Evolutionary conservation across 495 filamentous ascomycete species (phyloP), one percentile per base, ranked within the genome.

Genomic region (Penicillium alfredii): DNA sequence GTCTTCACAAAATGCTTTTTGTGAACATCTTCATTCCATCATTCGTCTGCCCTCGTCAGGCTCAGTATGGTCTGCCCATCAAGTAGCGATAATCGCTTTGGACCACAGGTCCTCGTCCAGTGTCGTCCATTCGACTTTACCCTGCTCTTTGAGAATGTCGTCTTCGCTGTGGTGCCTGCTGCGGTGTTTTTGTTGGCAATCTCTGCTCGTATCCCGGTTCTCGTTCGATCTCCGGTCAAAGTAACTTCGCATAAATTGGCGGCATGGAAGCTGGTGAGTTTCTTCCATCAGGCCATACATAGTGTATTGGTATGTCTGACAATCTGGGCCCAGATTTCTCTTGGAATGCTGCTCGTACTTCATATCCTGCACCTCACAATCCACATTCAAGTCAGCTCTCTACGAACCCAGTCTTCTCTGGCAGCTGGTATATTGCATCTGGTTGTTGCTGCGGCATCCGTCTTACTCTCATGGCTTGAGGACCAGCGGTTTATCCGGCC

Each of bases 41-140:
- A n/a, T n/a, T n/a, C n/a, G n/a, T n/a, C n/a, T n/a, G n/a, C n/a
- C n/a, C n/a, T n/a, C n/a, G n/a, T n/a, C n/a, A n/a, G n/a, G n/a
- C n/a, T n/a, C n/a, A n/a, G n/a, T n/a, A n/a, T n/a, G n/a, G n/a
- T n/a, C 5, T 34, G 32, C n/a, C 20, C 32, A 15, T 8, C 20
- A 4, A 14, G 2, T 3, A 34, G 32, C 11, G 32, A 34, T 24
- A 15, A 42, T 13, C 10, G 22, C 11, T 49, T 64, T 17, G 60
- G 60, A 2, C 60, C 60, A 3, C 47, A 40, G 13, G 44, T 62
- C 4, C 33, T 51, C 35, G 20, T 28, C 5, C 10, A 26, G 13
- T 64, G 58, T 42, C 53, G 60, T 9, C 10, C 41, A 0, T 64
- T 64, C 33, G 61, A 64, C 38, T 64, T 63, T 33, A 64, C 55